These are phyloP conservation scores for Trichoderma asperellum DNA, from an alignment of 2,329 filamentous ascomycete species.

Conservation along the genomic window DNA sequence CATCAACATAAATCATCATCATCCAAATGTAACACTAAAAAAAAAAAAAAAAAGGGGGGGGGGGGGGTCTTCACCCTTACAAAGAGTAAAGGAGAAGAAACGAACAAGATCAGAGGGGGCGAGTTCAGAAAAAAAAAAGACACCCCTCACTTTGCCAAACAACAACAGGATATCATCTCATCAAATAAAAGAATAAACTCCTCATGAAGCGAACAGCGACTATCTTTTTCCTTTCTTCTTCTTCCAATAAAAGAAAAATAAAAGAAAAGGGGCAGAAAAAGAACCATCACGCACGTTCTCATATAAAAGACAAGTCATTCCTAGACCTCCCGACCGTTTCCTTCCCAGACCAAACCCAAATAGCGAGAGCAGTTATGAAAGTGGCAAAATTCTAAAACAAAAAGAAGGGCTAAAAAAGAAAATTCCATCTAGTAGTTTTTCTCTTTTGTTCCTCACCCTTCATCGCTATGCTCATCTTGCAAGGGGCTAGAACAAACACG, in stretches of 20 bases:
- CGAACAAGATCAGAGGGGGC: not conserved
- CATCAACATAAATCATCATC: conserved; percentile 23
- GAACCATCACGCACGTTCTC: not conserved
- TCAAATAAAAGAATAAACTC: not conserved
- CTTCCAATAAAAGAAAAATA: too few relatives aligned
- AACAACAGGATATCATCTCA: conserved; percentile 21
- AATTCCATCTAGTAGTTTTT: not conserved
- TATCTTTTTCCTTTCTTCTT: not conserved
- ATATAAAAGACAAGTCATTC: conserved; percentile 16
- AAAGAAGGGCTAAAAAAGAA: not conserved
- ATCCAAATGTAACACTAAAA: conserved; percentile 11
- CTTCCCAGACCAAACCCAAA: conserved; percentile 11
- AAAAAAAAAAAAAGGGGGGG: too few relatives aligned
- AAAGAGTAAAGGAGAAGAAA: not conserved
- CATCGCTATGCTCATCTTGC: not conserved
- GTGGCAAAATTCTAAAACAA: not conserved
- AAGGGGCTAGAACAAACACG: not conserved
- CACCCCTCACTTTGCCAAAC: not conserved
- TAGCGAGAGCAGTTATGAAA: not conserved
- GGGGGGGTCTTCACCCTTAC: not conserved
- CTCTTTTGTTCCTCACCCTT: not conserved
- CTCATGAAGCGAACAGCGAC: not conserved
- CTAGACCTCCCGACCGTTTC: conserved; percentile 2
- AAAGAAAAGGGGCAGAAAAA: not conserved
- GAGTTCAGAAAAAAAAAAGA: not conserved